Evolutionary conservation across 1,139 yeast genomes (phyloP).

Genomic region (Pichia sp.): DNA sequence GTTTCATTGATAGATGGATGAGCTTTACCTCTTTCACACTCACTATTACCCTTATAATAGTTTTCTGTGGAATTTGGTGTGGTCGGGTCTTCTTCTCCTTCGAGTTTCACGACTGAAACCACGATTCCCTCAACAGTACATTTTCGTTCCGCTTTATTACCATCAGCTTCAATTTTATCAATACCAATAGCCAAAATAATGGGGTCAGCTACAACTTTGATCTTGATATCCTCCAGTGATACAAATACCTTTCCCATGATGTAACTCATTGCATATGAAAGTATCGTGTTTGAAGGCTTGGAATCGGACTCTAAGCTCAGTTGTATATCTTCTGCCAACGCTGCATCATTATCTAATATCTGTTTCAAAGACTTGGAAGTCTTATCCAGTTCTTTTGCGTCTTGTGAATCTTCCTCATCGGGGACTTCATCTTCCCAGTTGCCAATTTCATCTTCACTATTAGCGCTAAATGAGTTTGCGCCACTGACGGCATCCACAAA

Average conservation of each 20-base stretch:
- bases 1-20: not conserved
- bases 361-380: conserved; percentile 9
- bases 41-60: conserved; percentile 12
- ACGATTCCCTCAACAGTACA: conserved; percentile 39
- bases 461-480: conserved; percentile 10
- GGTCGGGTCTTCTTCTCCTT: conserved; percentile 23
- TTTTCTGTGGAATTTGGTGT: conserved; percentile 13
- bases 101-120: conserved; percentile 39
- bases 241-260: conserved; percentile 62
- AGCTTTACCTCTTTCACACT: not conserved
- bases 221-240: conserved; percentile 39
- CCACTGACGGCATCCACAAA: conserved; percentile 21
- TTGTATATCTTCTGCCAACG: conserved; percentile 7
- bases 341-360: conserved; percentile 9
- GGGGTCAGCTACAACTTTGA: conserved; percentile 51
- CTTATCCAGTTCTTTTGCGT: conserved; percentile 8
- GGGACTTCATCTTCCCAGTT: conserved; percentile 16
- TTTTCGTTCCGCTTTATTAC: conserved; percentile 46
- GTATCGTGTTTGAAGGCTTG: conserved; percentile 40
- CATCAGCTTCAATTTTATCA: conserved; percentile 38
- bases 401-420: conserved; percentile 19
- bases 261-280: conserved; percentile 62
- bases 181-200: conserved; percentile 42
- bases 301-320: conserved; percentile 22
- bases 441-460: not conserved